phyloP scores from a whole-genome alignment of 164 flowering plant species.

The Dillenia turbinata region DNA sequence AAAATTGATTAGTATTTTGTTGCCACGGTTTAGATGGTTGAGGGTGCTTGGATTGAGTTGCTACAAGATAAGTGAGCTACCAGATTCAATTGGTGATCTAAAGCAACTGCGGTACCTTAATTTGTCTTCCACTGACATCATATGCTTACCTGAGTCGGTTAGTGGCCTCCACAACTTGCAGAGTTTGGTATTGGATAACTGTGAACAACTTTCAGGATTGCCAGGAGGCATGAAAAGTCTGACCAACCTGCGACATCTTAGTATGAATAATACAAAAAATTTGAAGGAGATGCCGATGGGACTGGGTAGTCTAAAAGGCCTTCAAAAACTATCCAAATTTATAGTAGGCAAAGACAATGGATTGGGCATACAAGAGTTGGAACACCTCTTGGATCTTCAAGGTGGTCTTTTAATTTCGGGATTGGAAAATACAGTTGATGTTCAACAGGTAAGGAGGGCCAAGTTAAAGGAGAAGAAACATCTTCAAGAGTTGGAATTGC shows the following conservation, averaged over 20 bases:
- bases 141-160: conserved; percentile 2
- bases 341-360: too few species aligned
- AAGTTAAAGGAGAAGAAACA: too few species aligned
- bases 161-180: conserved; percentile 3
- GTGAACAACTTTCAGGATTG: not conserved
- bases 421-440: too few species aligned
- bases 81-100: conserved; percentile 6
- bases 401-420: too few species aligned
- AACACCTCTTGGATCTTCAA: too few species aligned
- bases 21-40: too few species aligned
- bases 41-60: not conserved
- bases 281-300: not conserved
- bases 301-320: not conserved
- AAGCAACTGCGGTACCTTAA: conserved; percentile 15
- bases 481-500: too few species aligned
- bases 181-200: conserved; percentile 3
- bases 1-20: too few species aligned
- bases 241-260: conserved; percentile 6
- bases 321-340: not conserved
- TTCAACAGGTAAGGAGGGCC: too few species aligned
- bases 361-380: too few species aligned
- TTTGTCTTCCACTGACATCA: conserved; percentile 2
- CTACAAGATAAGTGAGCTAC: not conserved
- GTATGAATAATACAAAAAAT: not conserved
- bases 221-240: conserved; percentile 6